Conservation (phyloP, 1,284 basidiomycete genomes). For the Exobasidium rhododendri region DNA sequence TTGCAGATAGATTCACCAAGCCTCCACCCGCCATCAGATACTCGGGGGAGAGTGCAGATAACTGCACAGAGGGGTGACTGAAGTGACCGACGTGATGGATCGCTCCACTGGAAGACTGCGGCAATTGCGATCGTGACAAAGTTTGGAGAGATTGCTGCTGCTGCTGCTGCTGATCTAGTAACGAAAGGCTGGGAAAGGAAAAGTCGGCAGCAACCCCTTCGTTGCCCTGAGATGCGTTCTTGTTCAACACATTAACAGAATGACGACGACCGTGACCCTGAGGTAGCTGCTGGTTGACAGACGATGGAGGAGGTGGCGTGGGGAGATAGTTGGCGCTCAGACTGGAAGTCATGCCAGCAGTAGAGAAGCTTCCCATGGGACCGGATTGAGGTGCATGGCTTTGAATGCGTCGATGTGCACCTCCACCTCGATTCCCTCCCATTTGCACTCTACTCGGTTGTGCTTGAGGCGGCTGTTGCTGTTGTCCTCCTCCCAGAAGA, state of each 20-base stretch:
- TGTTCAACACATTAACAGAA: conserved; percentile 75
- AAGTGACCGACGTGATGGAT: conserved; percentile 26
- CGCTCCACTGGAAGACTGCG: no score
- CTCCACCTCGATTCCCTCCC: conserved; percentile 16
- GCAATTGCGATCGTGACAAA: conserved; percentile 15
- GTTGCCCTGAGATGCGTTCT: conserved; percentile 39
- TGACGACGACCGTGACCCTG: conserved; percentile 86
- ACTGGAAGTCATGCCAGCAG: conserved; percentile 20
- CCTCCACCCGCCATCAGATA: conserved; percentile 53
- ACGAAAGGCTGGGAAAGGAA: conserved; percentile 25
- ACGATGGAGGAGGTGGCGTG: conserved; percentile 1
- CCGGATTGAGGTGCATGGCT: conserved; percentile 65
- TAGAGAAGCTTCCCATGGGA: conserved; percentile 62
- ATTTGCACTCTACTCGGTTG: conserved; percentile 14
- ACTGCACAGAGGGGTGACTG: conserved; percentile 48
- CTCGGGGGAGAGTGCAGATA: conserved; percentile 45
- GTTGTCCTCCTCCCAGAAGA: conserved; percentile 19
- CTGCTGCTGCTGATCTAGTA: background rate
- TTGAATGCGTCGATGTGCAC: conserved; percentile 77
- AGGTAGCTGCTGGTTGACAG: conserved; percentile 23
- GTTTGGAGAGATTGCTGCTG: conserved; percentile 1
- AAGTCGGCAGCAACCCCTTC: conserved; percentile 33
- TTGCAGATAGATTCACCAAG: conserved; percentile 37
- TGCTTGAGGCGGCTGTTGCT: conserved; percentile 1
- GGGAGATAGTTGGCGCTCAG: conserved; percentile 5